Conservation (phyloP, 192 early-diverging fungal species). For the Dimargaris xerosporica region DNA sequence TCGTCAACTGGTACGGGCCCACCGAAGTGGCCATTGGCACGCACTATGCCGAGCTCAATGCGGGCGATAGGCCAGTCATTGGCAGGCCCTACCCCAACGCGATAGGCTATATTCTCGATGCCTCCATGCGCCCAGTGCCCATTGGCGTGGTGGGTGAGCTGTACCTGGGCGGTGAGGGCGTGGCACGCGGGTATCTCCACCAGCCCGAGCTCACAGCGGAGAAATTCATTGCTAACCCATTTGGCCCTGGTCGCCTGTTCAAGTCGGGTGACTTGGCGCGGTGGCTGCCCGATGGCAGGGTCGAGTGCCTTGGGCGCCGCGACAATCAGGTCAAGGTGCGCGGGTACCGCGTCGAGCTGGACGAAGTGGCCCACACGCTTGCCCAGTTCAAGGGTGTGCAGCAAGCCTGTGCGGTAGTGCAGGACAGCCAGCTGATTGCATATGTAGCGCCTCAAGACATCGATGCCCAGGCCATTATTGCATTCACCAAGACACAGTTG, state of each 20-base stretch:
- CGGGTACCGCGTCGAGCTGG: conserved; percentile 21
- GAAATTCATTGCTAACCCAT: conserved; percentile 24
- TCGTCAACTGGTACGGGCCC: conserved; percentile 6
- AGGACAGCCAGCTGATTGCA: conserved; percentile 13
- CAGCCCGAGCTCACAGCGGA: conserved; percentile 19
- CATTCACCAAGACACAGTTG: neutral
- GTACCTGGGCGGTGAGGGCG: conserved; percentile 18
- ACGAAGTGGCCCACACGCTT: conserved; percentile 17
- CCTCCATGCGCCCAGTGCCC: conserved; percentile 11
- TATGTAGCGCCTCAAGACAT: conserved; percentile 16
- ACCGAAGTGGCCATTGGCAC: conserved; percentile 7
- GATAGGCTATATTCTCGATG: conserved; percentile 20
- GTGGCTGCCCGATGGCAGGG: conserved; percentile 18
- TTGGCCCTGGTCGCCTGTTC: conserved; percentile 17
- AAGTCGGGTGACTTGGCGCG: conserved; percentile 20
- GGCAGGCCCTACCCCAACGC: conserved; percentile 15
- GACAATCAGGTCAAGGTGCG: conserved; percentile 25
- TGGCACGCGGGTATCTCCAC: conserved; percentile 23
- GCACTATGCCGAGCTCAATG: neutral
- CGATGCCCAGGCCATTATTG: neutral
- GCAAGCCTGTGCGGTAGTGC: conserved; percentile 15
- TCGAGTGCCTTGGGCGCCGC: conserved; percentile 17
- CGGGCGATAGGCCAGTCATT: conserved; percentile 7
- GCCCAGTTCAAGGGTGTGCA: conserved; percentile 11
- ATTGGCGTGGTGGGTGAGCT: conserved; percentile 24